phyloP scores from a whole-genome alignment of 1,284 basidiomycete species.

The Trichosporon faecale region DNA sequence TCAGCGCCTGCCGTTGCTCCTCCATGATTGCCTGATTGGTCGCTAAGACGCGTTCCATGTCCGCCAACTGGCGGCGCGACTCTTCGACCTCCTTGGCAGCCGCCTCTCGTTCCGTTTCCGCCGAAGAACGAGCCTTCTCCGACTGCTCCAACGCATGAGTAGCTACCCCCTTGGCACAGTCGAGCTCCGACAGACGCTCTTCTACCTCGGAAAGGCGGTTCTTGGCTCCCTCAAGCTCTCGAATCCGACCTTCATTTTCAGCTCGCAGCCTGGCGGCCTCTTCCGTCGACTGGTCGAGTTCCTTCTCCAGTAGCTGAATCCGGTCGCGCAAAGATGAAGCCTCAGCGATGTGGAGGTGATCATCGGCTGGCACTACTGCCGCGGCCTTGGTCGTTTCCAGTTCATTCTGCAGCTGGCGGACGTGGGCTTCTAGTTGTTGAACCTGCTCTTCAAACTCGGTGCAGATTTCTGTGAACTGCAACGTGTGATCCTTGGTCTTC shows the following conservation, averaged over 20 bases:
- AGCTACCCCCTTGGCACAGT: not conserved
- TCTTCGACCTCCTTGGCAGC: not conserved
- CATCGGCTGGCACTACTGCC: not conserved
- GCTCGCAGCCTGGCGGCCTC: not conserved
- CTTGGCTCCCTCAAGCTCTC: not conserved
- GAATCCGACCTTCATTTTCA: not conserved
- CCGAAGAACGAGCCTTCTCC: not conserved
- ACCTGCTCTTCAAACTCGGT: constrained; percentile 39
- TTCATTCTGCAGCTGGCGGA: constrained; percentile 3
- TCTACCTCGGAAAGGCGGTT: not conserved
- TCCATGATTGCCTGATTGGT: not conserved
- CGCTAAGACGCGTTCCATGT: not conserved
- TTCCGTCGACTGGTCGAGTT: not conserved
- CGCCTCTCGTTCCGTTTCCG: not conserved
- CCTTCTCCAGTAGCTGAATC: not conserved
- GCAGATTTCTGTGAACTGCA: constrained; percentile 44
- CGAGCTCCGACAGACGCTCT: not conserved
- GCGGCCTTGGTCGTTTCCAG: not conserved
- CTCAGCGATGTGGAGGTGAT: too few species aligned
- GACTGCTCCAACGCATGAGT: not conserved
- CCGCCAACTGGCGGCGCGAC: not conserved
- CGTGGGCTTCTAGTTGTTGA: constrained; percentile 27
- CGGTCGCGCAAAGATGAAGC: not conserved
- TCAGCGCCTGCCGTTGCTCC: not conserved
- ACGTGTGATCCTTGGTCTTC: constrained; percentile 43